These are phyloP conservation scores for Mycena galericulata DNA, from an alignment of 768 basidiomycete species.

Conservation along the genomic window DNA sequence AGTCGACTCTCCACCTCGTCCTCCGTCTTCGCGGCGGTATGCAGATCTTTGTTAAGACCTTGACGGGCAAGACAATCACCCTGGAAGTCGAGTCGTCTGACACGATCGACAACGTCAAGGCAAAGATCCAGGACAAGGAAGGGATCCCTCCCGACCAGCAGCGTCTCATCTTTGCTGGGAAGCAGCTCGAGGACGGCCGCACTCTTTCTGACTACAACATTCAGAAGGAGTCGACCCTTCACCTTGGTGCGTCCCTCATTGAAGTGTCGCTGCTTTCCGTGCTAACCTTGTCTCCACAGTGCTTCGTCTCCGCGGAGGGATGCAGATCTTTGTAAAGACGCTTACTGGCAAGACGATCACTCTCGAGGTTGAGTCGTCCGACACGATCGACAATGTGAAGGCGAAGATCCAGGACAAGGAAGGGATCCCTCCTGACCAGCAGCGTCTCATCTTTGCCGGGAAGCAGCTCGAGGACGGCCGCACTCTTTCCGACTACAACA, in stretches of 20 bases:
- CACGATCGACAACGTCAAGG: conserved; percentile 35
- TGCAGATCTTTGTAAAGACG: conserved; percentile 36
- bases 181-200: conserved; percentile 34
- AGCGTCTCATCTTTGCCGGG: conserved; percentile 35
- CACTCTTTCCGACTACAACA: conserved; percentile 36
- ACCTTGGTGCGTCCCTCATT: no score
- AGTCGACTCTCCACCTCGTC: conserved; percentile 68
- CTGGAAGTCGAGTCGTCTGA: conserved; percentile 69
- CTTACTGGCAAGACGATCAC: conserved; percentile 35
- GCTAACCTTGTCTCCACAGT: background rate
- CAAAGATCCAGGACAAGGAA: conserved; percentile 35
- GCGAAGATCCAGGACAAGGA: conserved; percentile 37
- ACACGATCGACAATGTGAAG: conserved; percentile 36
- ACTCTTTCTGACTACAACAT: conserved; percentile 36
- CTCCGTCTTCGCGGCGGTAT: conserved; percentile 38
- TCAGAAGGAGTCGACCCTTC: conserved; percentile 30
- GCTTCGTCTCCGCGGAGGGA: conserved; percentile 29
- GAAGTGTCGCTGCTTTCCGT: no score
- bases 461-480: conserved; percentile 36
- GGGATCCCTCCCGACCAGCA: conserved; percentile 34
- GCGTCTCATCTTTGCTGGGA: conserved; percentile 32
- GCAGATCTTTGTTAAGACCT: conserved; percentile 54
- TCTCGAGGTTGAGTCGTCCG: conserved; percentile 34
- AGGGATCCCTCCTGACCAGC: conserved; percentile 34
- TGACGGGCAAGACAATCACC: conserved; percentile 74